Conservation (phyloP, 768 basidiomycete species). For the Pseudohyphozyma bogoriensis region DNA sequence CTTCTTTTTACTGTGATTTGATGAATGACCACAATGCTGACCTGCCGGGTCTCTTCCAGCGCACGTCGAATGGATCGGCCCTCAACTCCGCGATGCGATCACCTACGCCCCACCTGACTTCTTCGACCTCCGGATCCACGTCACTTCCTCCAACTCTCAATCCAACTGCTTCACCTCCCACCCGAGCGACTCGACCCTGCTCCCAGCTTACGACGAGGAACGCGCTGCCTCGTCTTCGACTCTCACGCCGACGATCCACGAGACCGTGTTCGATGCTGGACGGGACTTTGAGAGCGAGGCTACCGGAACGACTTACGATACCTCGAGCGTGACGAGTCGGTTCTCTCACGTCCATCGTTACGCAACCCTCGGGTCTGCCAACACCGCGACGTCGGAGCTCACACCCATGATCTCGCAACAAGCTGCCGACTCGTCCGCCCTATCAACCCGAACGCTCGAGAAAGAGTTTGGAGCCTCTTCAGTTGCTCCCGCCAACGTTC, state of each 20-base stretch:
- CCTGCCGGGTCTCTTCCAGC: not conserved
- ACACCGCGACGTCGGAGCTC: too few species aligned
- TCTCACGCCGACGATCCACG: not conserved
- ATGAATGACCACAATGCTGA: not conserved
- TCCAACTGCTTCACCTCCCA: not conserved
- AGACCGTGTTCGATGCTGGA: not conserved
- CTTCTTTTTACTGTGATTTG: not conserved
- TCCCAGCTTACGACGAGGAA: not conserved
- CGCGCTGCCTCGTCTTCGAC: not conserved
- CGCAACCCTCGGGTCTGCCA: too few species aligned
- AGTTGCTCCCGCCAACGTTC: too few species aligned
- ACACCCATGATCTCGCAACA: too few species aligned
- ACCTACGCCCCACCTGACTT: constrained; percentile 10
- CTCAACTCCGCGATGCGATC: constrained; percentile 7
- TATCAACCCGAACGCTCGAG: too few species aligned
- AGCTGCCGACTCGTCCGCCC: too few species aligned
- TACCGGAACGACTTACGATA: too few species aligned
- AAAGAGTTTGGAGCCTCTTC: too few species aligned
- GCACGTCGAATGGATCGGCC: constrained; percentile 9
- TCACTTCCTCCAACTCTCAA: not conserved
- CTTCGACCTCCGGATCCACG: constrained; percentile 10
- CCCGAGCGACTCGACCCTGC: not conserved
- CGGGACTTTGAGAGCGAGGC: too few species aligned
- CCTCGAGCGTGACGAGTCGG: too few species aligned
- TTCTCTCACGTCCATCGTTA: too few species aligned